Base-by-base conservation (phyloP, 495 filamentous ascomycete species). In the Annulohypoxylon nitens region DNA sequence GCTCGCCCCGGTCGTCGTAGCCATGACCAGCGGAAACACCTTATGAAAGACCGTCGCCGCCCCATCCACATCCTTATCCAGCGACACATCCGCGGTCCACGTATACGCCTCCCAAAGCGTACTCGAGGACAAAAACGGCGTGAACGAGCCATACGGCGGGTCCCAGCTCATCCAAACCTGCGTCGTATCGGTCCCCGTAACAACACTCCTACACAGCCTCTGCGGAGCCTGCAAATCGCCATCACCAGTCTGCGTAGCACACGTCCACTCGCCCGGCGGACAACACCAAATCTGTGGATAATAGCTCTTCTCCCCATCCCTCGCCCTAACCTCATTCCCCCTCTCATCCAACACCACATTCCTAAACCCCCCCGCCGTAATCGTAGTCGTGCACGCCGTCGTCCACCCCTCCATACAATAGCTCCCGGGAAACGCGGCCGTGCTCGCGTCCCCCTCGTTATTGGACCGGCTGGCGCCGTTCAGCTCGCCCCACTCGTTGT, bases 251-350 rank as follows among this genome's bases (percentile, higher is more conserved):
- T 43, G 64, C 41, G 70, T 73, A 0, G 70, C 70, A 60, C 70
- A 73, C n/a, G 47, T 54, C 70, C 70, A 73, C 11, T 68, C 18
- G 11, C 70, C 70, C 12, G 70, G 70, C n/a, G 70, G 70, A 14
- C 70, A 73, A 64, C 70, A 73, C 70, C 70, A 73, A 0, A 64
- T 64, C 45, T 73, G 70, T 5, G 70, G 70, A 45, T 58, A 73
- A 0, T 16, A 16, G 18, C 53, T 50, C 36, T 2, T 43, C 3
- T 18, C 61, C 4, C 47, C 61, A 4, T 16, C 62, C 5, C 7
- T 7, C 5, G 3, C 50, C 25, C 50, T n/a, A 0, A 5, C 14
- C 12, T 26, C 62, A 8, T 6, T 16, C 14, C 30, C n/a, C 30
- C 4, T 25, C 12, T 1, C 53, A n/a, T n/a, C 33, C 5, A n/a